Base-by-base conservation (phyloP, 176 grass and related monocot species). In the Triticum timopheevii region DNA sequence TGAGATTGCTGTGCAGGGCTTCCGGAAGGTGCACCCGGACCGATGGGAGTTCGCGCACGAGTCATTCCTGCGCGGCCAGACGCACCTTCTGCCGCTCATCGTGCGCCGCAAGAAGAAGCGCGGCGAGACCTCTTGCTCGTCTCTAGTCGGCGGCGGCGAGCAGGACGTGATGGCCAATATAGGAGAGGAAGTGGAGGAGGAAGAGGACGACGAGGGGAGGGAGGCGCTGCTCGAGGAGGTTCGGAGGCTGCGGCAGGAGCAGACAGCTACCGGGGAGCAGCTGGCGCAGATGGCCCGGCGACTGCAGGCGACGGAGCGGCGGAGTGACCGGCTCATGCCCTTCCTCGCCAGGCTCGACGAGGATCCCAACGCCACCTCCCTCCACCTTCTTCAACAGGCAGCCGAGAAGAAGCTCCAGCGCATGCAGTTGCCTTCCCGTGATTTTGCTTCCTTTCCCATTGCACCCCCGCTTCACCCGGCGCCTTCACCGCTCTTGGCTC, bases 21-120 rank as follows among this genome's bases (percentile, higher is more conserved):
- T 95, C 83, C 87, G 84, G 81, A 95, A 95, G 81, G 93, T 95
- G 78, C 90, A 91, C 65, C 91, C 91, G 47, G 88, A 95, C 40
- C 70, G 84, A 61, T 95, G 91, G 93, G 93, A 95, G 86, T 95
- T 95, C 76, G 93, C 93, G 52, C 93, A 95, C 65, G 88, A 89
- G 67, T 91, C 73, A 1, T 95, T 95, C 65, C 93, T 95, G 65
- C 70, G 88, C 45, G 93, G 93, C 31, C 91, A 93, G 89, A 87
- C 50, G 23, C 89, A 89, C 35, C 88, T 95, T 36, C 84, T 95
- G 10, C 88, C 91, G 15, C 66, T 42, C 28, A 83, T 95, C 77
- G 71, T 73, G 36, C 93, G 88, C 39, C 88, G 91, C 4, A 87
- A 79, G 80, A 87, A 82, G 80, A 95, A 85, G 88, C 76, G 67